phyloP scores from a whole-genome alignment of 805 yeast genomes.

The Candida pseudoglaebosa region DNA sequence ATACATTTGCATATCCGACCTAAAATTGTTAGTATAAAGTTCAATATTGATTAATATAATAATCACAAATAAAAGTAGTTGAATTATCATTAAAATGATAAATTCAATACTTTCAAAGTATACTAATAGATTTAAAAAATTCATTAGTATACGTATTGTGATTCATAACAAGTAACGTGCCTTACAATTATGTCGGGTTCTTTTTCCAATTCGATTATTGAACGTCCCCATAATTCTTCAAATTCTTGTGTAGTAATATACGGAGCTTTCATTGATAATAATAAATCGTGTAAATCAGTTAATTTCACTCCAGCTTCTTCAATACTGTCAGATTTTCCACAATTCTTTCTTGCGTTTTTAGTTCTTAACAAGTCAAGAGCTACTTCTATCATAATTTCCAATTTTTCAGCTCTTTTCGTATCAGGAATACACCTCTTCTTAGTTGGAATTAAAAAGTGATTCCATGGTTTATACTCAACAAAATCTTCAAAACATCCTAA shows the following conservation, averaged over 20 bases:
- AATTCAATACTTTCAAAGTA: too few relatives aligned
- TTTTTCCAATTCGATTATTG: conserved; percentile 54
- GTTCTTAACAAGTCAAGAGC: conserved; percentile 63
- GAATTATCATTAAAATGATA: conserved; percentile 5
- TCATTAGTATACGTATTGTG: background rate
- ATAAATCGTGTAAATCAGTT: conserved; percentile 49
- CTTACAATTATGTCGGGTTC: conserved; percentile 75
- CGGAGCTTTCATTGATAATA: conserved; percentile 43
- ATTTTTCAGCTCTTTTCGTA: conserved; percentile 61
- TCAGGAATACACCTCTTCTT: conserved; percentile 64
- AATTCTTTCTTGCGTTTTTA: conserved; percentile 59
- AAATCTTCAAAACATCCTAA: conserved; percentile 72
- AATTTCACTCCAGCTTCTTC: conserved; percentile 48
- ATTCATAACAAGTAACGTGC: conserved; percentile 48
- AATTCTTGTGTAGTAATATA: conserved; percentile 59
- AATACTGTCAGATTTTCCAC: conserved; percentile 47
- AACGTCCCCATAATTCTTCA: conserved; percentile 69
- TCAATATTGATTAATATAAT: conserved; percentile 1
- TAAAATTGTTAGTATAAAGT: conserved; percentile 23
- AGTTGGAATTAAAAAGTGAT: conserved; percentile 55
- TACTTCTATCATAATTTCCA: conserved; percentile 61
- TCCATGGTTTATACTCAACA: conserved; percentile 48
- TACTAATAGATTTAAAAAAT: background rate
- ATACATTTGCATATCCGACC: conserved; percentile 12
- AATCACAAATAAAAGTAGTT: background rate